These are phyloP conservation scores for Suhomyces pyralidae DNA, from an alignment of 805 yeast genomes.

Conservation along the genomic window DNA sequence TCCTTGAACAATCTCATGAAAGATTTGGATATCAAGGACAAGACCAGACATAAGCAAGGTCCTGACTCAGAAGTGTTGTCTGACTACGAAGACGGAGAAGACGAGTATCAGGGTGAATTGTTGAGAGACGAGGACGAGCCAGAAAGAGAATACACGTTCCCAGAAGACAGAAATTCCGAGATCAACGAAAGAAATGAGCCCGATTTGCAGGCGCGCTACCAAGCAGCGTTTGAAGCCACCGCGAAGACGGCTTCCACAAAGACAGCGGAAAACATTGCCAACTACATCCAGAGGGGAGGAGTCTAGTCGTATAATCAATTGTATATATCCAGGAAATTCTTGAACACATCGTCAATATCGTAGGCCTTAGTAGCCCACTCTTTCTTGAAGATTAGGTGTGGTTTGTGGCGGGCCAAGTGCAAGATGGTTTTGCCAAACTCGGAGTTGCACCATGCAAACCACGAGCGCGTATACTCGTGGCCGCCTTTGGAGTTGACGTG, in stretches of 20 bases:
- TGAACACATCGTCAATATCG: constrained; percentile 25
- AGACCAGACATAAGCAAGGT: constrained; percentile 16
- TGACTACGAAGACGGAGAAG: constrained; percentile 50
- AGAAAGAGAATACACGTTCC: constrained; percentile 66
- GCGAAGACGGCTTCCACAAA: constrained; percentile 60
- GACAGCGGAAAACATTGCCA: constrained; percentile 72
- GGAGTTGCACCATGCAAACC: constrained; percentile 95
- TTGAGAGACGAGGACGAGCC: constrained; percentile 42
- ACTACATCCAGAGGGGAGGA: constrained; percentile 47
- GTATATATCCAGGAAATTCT: not conserved
- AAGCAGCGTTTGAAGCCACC: constrained; percentile 63
- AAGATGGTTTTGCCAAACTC: constrained; percentile 88
- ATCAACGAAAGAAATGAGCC: constrained; percentile 46
- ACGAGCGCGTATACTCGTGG: constrained; percentile 64
- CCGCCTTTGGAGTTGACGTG: constrained; percentile 55
- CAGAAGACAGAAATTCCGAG: constrained; percentile 64
- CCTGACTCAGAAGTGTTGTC: constrained; percentile 48
- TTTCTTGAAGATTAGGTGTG: constrained; percentile 61
- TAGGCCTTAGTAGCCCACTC: constrained; percentile 29
- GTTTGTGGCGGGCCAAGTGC: constrained; percentile 69
- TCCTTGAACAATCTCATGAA: constrained; percentile 73
- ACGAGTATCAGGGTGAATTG: constrained; percentile 44
- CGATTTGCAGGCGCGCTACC: constrained; percentile 65
- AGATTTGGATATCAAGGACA: constrained; percentile 69
- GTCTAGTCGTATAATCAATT: not conserved